Evolutionary conservation across 2,329 filamentous ascomycete genomes (phyloP), one percentile per base, ranked within the genome.

Genomic region (Fusarium citri): DNA sequence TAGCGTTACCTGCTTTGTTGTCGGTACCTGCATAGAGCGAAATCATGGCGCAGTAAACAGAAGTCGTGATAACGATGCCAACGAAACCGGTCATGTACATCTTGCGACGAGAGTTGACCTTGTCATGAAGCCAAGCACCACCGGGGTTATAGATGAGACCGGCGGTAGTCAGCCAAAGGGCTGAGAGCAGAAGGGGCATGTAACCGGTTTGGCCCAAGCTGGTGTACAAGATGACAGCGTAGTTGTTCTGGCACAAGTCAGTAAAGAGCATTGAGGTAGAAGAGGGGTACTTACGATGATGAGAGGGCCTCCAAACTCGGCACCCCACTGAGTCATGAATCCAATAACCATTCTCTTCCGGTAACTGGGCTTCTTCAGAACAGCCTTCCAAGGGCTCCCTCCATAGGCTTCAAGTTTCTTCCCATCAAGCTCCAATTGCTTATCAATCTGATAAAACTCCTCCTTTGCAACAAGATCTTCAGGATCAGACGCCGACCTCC

Each of bases 251-350:
- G 6, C 0, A 0, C 1, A 0, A 2, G 46, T 68, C 11, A 68
- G 50, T 10, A 3, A 6, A 1, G 12, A 16, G 3, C 1, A 2
- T 3, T 5, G 0, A 1, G 8, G 0, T 0, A 1, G 5, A 14
- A 2, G 5, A 3, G 0, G 5, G 0, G 5, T 0, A 79, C 83
- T 74, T 59, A 84, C 83, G 57, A 86, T 86, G 18, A 86, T 83
- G 1, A 86, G 77, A 14, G 83, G 83, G 0, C 84, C 84, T n/a
- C 80, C 83, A 70, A 86, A 86, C 55, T 86, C 83, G 3, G 84
- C 83, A 23, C 84, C 84, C 83, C 83, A 86, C 67, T 86, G 84
- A 0, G 83, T 86, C 37, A 86, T 74, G 64, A 86, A 86, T 0
- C 83, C 84, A 43, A 86, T 84, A 3, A 81, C 77, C 83, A 86